Evolutionary conservation across 1,139 yeast genomes (phyloP).

Genomic region (Geotrichum reessii): DNA sequence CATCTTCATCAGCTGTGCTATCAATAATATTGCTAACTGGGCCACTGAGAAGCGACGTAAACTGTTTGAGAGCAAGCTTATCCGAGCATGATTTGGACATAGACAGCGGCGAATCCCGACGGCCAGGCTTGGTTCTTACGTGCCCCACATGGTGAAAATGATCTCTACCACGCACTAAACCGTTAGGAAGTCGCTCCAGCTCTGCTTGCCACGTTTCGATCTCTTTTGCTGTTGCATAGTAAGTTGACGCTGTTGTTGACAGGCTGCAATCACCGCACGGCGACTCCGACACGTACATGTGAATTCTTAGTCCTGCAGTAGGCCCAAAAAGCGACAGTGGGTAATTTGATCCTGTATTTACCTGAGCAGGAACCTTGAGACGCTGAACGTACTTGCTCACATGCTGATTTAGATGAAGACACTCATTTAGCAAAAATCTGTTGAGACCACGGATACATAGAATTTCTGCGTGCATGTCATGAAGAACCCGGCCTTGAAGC

Average conservation of each 20-base stretch:
- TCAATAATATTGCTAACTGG: slow-evolving; percentile 26
- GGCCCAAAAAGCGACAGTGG: neutral
- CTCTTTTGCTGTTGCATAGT: slow-evolving; percentile 25
- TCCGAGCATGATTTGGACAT: slow-evolving; percentile 85
- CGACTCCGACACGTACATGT: slow-evolving; percentile 66
- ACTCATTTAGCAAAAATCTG: slow-evolving; percentile 38
- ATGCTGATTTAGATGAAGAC: slow-evolving; percentile 23
- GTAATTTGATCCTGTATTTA: neutral
- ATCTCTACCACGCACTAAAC: slow-evolving; percentile 59
- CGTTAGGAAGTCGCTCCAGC: slow-evolving; percentile 27
- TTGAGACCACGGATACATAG: slow-evolving; percentile 67
- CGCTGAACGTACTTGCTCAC: neutral
- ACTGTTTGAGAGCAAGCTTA: slow-evolving; percentile 62
- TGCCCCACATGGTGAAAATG: slow-evolving; percentile 52
- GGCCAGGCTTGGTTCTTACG: slow-evolving; percentile 88
- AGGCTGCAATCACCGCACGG: slow-evolving; percentile 94
- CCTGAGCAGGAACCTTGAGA: slow-evolving; percentile 1
- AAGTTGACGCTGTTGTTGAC: slow-evolving; percentile 34
- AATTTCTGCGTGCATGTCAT: slow-evolving; percentile 88
- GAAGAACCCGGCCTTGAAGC: slow-evolving; percentile 55
- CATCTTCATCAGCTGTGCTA: neutral
- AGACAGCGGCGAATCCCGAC: slow-evolving; percentile 65
- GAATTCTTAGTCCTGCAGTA: slow-evolving; percentile 39
- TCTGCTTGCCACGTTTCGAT: slow-evolving; percentile 28
- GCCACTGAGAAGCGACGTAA: slow-evolving; percentile 53